These are phyloP conservation scores for Flaveria bidentis DNA, from an alignment of 129 eudicot genomes.

Conservation along the genomic window DNA sequence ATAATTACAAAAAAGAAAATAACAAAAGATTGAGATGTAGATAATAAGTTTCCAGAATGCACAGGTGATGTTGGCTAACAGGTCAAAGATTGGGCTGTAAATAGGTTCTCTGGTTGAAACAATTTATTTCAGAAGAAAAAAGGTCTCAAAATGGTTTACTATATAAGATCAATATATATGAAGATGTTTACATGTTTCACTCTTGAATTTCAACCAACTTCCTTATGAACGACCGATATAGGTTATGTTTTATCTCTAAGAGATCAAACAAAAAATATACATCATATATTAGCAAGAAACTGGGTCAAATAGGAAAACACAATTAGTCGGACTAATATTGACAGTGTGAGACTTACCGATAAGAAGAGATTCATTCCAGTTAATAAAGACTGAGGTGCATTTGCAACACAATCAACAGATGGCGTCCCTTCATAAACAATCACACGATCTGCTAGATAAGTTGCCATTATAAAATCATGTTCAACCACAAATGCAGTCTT, in stretches of 20 bases:
- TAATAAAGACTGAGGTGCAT: constrained; percentile 78
- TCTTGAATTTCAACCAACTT: not conserved
- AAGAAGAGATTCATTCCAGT: constrained; percentile 89
- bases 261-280: not conserved
- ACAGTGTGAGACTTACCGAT: constrained; percentile 54
- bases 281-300: not conserved
- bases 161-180: not conserved
- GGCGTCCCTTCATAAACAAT: constrained; percentile 83
- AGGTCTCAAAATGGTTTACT: not conserved
- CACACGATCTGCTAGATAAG: constrained; percentile 85
- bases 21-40: not conserved
- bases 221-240: not conserved
- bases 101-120: not conserved
- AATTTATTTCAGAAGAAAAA: no score
- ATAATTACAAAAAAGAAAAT: not conserved
- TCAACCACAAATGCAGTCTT: constrained; percentile 96
- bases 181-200: not conserved
- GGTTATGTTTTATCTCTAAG: not conserved
- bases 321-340: not conserved
- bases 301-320: not conserved
- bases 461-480: constrained; percentile 93
- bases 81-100: not conserved
- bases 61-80: not conserved
- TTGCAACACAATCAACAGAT: constrained; percentile 75
- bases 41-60: not conserved